phyloP scores from a whole-genome alignment of 2,329 filamentous ascomycete genomes.

The Eurotiales sp. region DNA sequence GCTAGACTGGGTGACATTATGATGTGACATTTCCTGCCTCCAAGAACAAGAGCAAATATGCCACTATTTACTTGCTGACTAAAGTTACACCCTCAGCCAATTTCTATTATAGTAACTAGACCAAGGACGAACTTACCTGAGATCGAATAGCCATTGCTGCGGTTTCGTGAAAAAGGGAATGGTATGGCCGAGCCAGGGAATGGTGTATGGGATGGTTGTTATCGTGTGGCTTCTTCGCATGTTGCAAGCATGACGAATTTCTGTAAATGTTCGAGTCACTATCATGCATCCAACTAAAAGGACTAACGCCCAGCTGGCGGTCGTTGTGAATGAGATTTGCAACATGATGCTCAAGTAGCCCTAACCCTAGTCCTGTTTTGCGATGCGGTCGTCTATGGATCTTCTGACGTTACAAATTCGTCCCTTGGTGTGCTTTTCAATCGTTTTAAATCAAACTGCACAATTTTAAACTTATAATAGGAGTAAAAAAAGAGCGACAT shows the following conservation, averaged over 20 bases:
- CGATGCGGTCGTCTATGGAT: no score
- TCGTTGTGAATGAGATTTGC: background rate
- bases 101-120: background rate
- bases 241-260: background rate
- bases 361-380: no score
- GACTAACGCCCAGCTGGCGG: background rate
- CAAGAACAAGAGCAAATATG: background rate
- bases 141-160: background rate
- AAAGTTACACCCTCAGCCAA: background rate
- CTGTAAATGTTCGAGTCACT: background rate
- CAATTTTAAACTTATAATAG: background rate
- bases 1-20: background rate
- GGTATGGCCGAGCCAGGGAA: constrained; percentile 1
- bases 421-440: no score
- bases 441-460: background rate
- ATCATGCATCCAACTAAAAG: background rate
- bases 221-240: background rate
- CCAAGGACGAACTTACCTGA: background rate
- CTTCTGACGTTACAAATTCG: no score
- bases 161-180: background rate
- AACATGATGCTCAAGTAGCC: background rate
- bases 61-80: background rate
- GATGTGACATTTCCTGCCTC: background rate
- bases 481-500: background rate
- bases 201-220: background rate